phyloP scores from a whole-genome alignment of 768 basidiomycete genomes.

The Tricholoma saponaceum region DNA sequence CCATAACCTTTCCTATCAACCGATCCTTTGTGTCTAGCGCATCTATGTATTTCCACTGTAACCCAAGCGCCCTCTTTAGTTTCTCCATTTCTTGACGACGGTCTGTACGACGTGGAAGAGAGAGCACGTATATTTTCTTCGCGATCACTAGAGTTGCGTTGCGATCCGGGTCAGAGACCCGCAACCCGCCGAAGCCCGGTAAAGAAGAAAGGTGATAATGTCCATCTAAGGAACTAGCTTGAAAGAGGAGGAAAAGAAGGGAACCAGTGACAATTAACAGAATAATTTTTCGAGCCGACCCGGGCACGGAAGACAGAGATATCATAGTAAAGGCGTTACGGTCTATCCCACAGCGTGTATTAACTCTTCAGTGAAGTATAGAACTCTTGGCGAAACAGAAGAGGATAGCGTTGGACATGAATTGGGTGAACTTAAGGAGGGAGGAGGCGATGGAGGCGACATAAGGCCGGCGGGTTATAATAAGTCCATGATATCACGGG shows the following conservation, averaged over 20 bases:
- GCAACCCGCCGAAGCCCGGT: not conserved
- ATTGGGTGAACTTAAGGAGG: too few relatives aligned
- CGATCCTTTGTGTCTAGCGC: constrained; percentile 40
- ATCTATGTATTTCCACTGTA: constrained; percentile 52
- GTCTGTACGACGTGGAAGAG: constrained; percentile 52
- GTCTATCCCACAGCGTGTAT: too few relatives aligned
- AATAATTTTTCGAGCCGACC: constrained; percentile 2
- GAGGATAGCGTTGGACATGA: too few relatives aligned
- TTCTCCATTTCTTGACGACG: constrained; percentile 55
- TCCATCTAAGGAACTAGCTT: not conserved
- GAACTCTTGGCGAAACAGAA: too few relatives aligned
- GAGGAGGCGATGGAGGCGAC: too few relatives aligned
- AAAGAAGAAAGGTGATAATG: not conserved
- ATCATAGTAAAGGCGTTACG: not conserved
- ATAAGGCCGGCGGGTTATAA: too few relatives aligned
- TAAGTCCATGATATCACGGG: too few relatives aligned
- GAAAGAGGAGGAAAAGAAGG: constrained; percentile 1
- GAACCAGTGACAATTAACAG: constrained; percentile 1
- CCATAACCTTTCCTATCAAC: constrained; percentile 35
- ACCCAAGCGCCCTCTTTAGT: constrained; percentile 39
- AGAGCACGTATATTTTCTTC: constrained; percentile 50
- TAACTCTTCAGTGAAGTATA: too few relatives aligned
- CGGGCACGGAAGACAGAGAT: not conserved
- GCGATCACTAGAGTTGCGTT: constrained; percentile 32
- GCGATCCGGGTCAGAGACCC: not conserved